Evolutionary conservation across 345 rosid genomes (phyloP), one percentile per base, ranked within the genome.

Genomic region (Durio zibethinus): DNA sequence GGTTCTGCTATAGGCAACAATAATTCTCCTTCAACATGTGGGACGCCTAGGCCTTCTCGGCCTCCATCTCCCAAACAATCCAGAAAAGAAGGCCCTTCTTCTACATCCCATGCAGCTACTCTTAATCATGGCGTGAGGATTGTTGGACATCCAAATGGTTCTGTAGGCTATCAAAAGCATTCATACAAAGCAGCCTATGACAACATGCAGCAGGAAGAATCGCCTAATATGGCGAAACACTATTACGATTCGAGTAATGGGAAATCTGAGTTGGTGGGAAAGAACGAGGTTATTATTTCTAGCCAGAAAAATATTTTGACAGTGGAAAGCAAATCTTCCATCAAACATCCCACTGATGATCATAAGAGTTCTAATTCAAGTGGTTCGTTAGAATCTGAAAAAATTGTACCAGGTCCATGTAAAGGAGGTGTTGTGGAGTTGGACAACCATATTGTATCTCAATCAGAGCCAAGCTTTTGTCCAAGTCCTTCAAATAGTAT

Each of bases 401-500:
- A 79, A 42, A 72, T 66, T 54, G 72, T 81, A 78, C 74, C 88
- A 10, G 86, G 66, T 74, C 70, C 68, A 12, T 20, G 67, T 31
- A 83, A 83, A 76, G 91, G 78, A 67, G 83, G 53, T 31, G 57
- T 76, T 56, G 79, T 67, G 78, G 77, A 76, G 70, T 77, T 27
- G 53, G 86, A 73, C 71, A 80, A 87, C 82, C 81, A 77, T 29
- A 21, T 71, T 66, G 57, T 78, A 54, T 71, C 83, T 64, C 92
- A 70, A 45, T 63, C 90, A 10, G 89, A 78, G 57, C 7, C 78
- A 20, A 88, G 81, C 82, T 86, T 77, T 80, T 85, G 84, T 76
- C 79, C 92, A 1, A 89, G 94, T 76, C 93, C 93, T 77, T 85
- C 92, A 10, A 85, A 83, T 78, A 92, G 94, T 73, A 75, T 87